Evolutionary conservation across 2,329 filamentous ascomycete genomes (phyloP).

Genomic region (Penicillium sp.): DNA sequence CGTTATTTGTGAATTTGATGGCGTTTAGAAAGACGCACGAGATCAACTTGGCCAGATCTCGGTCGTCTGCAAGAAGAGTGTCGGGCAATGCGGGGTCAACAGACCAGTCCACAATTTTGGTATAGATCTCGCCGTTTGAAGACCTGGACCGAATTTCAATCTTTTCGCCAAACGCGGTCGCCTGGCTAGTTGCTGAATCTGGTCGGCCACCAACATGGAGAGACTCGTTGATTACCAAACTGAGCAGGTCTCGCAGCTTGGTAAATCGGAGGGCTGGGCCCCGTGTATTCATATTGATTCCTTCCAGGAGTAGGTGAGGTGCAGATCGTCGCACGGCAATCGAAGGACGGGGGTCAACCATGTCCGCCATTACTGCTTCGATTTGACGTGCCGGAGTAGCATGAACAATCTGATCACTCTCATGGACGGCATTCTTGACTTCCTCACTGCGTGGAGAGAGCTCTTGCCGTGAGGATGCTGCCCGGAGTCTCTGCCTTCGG

Average conservation of each 20-base stretch:
- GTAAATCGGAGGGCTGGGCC: slow-evolving; percentile 45
- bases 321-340: slow-evolving; percentile 40
- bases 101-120: slow-evolving; percentile 51
- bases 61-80: slow-evolving; percentile 58
- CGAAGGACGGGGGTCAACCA: slow-evolving; percentile 39
- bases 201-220: slow-evolving; percentile 51
- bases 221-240: slow-evolving; percentile 51
- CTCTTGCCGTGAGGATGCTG: slow-evolving; percentile 35
- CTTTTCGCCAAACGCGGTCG: slow-evolving; percentile 47
- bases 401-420: slow-evolving; percentile 45
- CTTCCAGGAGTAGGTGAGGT: slow-evolving; percentile 39
- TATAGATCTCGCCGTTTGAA: slow-evolving; percentile 48
- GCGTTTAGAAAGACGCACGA: slow-evolving; percentile 68
- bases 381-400: slow-evolving; percentile 38
- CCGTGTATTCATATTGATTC: slow-evolving; percentile 37
- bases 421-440: slow-evolving; percentile 45
- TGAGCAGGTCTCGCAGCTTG: slow-evolving; percentile 49
- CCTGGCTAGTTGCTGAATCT: slow-evolving; percentile 49
- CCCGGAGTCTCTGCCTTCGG: slow-evolving; percentile 40
- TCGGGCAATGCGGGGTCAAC: slow-evolving; percentile 52
- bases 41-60: slow-evolving; percentile 64
- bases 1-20: slow-evolving; percentile 70
- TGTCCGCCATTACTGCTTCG: slow-evolving; percentile 44
- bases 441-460: slow-evolving; percentile 44
- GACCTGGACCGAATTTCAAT: slow-evolving; percentile 49